Conservation (phyloP, 2,329 filamentous ascomycete genomes). For the Orbilia blumenaviensis region DNA sequence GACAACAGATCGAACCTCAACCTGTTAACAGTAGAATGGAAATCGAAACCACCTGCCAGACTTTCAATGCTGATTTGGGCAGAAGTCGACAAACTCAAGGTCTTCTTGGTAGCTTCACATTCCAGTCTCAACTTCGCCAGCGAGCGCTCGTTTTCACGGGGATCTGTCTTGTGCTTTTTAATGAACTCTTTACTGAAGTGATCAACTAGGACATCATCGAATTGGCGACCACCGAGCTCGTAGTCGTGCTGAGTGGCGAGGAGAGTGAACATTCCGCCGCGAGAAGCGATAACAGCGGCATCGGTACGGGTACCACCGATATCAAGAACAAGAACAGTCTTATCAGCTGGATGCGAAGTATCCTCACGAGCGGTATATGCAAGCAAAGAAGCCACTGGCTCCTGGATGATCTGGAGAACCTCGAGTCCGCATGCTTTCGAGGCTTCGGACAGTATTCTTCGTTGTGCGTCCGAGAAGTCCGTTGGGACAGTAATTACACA, state of each 20-base stretch:
- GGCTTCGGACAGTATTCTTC: conserved; percentile 78
- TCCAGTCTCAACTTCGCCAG: conserved; percentile 93
- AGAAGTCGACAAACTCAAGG: conserved; percentile 85
- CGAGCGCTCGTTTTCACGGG: conserved; percentile 79
- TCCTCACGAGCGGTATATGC: conserved; percentile 81
- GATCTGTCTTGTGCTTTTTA: conserved; percentile 94
- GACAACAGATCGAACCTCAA: conserved; percentile 89
- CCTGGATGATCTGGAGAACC: conserved; percentile 89
- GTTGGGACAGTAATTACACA: conserved; percentile 94
- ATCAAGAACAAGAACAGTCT: conserved; percentile 89
- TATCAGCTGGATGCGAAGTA: conserved; percentile 72
- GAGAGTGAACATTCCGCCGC: conserved; percentile 95
- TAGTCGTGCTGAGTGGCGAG: conserved; percentile 95
- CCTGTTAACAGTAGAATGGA: conserved; percentile 89
- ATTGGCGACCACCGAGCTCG: conserved; percentile 83
- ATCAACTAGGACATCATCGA: conserved; percentile 92
- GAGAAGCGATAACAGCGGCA: conserved; percentile 86
- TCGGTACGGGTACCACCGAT: conserved; percentile 92
- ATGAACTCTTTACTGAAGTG: conserved; percentile 99
- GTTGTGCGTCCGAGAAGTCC: conserved; percentile 89
- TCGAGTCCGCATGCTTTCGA: conserved; percentile 84
- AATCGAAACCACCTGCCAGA: conserved; percentile 88
- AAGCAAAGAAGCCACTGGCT: conserved; percentile 86
- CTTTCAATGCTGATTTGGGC: conserved; percentile 93
- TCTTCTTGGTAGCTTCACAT: conserved; percentile 89